Percentiles rank a stretch among this genome's conserved stretches.
Evolutionary conservation across 2,329 filamentous ascomycete species (phyloP).

Genomic region (Cercospora canescens): DNA sequence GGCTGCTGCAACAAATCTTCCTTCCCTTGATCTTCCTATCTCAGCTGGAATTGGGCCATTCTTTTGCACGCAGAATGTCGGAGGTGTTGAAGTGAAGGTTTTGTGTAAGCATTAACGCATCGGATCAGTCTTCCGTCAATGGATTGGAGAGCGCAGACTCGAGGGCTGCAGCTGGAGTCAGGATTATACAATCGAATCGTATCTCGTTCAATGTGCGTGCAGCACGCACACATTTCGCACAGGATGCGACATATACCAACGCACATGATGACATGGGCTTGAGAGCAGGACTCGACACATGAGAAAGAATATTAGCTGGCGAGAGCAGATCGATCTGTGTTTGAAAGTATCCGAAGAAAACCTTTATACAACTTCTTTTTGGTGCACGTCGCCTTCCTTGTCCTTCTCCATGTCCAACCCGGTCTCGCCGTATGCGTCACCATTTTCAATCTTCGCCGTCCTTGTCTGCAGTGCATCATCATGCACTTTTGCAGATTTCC

Average conservation of each 20-base stretch:
- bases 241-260: neutral
- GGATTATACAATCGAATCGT: neutral
- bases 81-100: neutral
- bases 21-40: neutral
- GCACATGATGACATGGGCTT: neutral
- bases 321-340: neutral
- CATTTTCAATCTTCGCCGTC: constrained; percentile 18
- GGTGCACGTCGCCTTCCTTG: constrained; percentile 7
- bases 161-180: no score
- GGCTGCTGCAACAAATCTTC: neutral
- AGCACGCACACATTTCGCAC: neutral
- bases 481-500: constrained; percentile 31
- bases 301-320: neutral
- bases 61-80: neutral
- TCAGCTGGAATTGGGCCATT: neutral
- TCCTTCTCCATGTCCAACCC: constrained; percentile 7
- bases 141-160: neutral
- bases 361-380: constrained; percentile 9
- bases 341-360: neutral
- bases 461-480: constrained; percentile 14
- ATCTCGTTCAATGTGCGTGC: neutral
- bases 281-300: neutral
- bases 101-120: neutral
- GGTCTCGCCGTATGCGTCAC: neutral
- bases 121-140: no score